Evolutionary conservation across 2,329 filamentous ascomycete species (phyloP).

Genomic region (Fusarium siculi): DNA sequence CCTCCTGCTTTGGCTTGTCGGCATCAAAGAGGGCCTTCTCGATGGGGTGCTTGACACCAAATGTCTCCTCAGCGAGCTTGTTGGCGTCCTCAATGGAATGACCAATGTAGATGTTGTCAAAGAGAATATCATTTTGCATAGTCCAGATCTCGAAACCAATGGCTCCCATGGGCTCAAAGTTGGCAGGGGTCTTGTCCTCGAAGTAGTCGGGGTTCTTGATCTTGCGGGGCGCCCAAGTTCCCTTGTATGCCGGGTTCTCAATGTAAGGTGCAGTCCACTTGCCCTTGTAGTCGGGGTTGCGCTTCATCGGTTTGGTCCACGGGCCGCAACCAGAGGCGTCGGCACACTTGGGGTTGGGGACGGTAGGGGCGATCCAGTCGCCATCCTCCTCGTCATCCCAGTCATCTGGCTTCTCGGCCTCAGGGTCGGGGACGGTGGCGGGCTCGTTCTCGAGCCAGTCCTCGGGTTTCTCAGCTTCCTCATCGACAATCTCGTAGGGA

Average conservation of each 20-base stretch:
- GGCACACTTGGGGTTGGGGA: slow-evolving; percentile 95
- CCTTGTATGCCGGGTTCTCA: slow-evolving; percentile 99
- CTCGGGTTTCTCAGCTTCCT: slow-evolving; percentile 88
- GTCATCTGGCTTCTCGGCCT: slow-evolving; percentile 97
- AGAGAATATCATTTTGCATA: slow-evolving; percentile 98
- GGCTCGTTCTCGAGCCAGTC: slow-evolving; percentile 97
- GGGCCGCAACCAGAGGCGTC: slow-evolving; percentile 93
- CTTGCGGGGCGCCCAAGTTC: slow-evolving; percentile 92
- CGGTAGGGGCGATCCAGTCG: slow-evolving; percentile 91
- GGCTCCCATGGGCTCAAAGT: slow-evolving; percentile 98
- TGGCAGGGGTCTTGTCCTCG: slow-evolving; percentile 95
- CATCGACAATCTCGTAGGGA: slow-evolving; percentile 94
- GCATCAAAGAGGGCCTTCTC: slow-evolving; percentile 85
- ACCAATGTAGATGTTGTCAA: slow-evolving; percentile 99
- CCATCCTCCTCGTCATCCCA: slow-evolving; percentile 99
- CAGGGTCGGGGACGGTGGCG: slow-evolving; percentile 84
- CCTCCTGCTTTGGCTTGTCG: slow-evolving; percentile 77
- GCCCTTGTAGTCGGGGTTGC: slow-evolving; percentile 98
- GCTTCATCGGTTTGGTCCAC: slow-evolving; percentile 91
- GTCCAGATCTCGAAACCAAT: slow-evolving; percentile 99
- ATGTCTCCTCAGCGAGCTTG: slow-evolving; percentile 89
- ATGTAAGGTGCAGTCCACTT: slow-evolving; percentile 94
- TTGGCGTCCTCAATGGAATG: slow-evolving; percentile 94
- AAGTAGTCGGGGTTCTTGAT: slow-evolving; percentile 96
- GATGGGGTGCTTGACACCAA: slow-evolving; percentile 84